Percentiles rank a stretch among this genome's conserved stretches.
Evolutionary conservation across 352 stramenopile genomes (phyloP).

Genomic region (Achlya hypogyna): DNA sequence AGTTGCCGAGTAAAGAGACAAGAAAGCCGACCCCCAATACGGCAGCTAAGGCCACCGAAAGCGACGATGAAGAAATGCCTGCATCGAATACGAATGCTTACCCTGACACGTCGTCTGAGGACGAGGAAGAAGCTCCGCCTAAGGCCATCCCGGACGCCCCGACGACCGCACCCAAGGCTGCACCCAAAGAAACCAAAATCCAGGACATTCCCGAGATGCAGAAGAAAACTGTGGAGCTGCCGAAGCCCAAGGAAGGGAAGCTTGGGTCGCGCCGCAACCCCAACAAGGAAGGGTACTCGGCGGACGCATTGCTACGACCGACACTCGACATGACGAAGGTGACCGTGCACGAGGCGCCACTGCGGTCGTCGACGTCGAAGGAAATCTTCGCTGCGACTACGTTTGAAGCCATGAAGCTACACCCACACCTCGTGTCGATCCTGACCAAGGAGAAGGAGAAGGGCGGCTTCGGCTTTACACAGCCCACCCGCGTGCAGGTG

Average conservation of each 20-base stretch:
- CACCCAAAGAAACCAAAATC: background rate
- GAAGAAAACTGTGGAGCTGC: background rate
- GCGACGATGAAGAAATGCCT: no score
- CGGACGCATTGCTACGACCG: slow-evolving; percentile 44
- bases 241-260: slow-evolving; percentile 2
- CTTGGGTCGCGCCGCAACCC: slow-evolving; percentile 77
- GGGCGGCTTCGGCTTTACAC: slow-evolving; percentile 64
- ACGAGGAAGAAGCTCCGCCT: background rate
- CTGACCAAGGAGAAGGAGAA: slow-evolving; percentile 42
- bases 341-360: slow-evolving; percentile 53
- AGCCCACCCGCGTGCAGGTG: slow-evolving; percentile 74
- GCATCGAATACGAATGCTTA: no score
- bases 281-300: slow-evolving; percentile 68
- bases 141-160: background rate
- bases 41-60: background rate
- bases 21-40: background rate
- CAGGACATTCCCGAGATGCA: slow-evolving; percentile 8
- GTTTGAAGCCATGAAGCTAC: slow-evolving; percentile 64
- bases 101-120: background rate
- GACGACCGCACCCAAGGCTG: no score
- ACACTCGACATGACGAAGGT: slow-evolving; percentile 37
- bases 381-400: slow-evolving; percentile 75
- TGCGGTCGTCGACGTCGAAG: slow-evolving; percentile 61
- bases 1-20: background rate
- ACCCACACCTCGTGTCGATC: slow-evolving; percentile 54